Conservation (phyloP, 2,329 filamentous ascomycete genomes). For the Fusarium multiceps region DNA sequence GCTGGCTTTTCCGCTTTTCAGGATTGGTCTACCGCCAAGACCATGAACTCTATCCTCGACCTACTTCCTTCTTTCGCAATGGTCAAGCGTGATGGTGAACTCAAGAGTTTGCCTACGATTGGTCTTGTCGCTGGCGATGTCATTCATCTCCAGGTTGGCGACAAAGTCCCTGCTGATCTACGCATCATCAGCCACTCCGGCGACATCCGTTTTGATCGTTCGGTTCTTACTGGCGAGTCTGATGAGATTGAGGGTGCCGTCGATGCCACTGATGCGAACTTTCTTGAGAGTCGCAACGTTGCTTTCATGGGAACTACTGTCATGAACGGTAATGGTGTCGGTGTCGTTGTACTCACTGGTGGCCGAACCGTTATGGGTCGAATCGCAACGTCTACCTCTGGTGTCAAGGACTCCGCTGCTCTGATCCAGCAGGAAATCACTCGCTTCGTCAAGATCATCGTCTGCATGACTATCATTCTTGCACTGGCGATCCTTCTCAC, state of each 20-base stretch:
- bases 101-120: constrained; percentile 53
- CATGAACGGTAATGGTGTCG: constrained; percentile 55
- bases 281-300: constrained; percentile 58
- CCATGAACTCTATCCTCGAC: constrained; percentile 60
- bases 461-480: constrained; percentile 53
- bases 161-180: constrained; percentile 62
- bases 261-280: constrained; percentile 55
- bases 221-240: constrained; percentile 57
- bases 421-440: constrained; percentile 57
- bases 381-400: constrained; percentile 53
- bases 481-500: constrained; percentile 58
- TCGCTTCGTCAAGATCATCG: constrained; percentile 58
- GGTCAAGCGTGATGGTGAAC: constrained; percentile 58
- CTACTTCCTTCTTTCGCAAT: constrained; percentile 57
- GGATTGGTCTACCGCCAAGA: constrained; percentile 59
- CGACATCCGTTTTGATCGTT: constrained; percentile 56
- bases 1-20: constrained; percentile 60
- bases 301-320: constrained; percentile 57
- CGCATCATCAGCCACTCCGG: constrained; percentile 56
- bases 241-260: constrained; percentile 56
- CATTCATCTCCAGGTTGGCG: constrained; percentile 58
- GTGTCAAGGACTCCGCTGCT: constrained; percentile 53
- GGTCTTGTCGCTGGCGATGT: constrained; percentile 61
- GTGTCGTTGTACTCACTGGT: constrained; percentile 56
- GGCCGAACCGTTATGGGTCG: constrained; percentile 55